Conservation (phyloP, 2,329 filamentous ascomycete genomes). For the Penicillium sp. region DNA sequence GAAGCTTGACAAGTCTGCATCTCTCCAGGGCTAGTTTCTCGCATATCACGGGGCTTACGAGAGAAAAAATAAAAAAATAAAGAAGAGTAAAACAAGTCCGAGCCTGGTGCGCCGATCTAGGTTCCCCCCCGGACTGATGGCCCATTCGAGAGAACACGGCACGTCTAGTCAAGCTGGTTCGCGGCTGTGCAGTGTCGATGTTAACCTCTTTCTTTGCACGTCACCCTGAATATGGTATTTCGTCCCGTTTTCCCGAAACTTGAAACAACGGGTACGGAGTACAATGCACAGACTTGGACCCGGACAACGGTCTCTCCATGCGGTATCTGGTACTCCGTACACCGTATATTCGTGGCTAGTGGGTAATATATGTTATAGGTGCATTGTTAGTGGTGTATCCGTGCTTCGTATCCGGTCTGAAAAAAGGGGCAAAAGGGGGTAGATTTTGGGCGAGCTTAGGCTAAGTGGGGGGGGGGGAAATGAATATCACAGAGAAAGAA, state of each 20-base stretch:
- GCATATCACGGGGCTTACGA: neutral
- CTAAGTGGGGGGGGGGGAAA: neutral
- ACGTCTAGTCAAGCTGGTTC: neutral
- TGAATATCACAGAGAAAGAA: neutral
- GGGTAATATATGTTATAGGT: neutral
- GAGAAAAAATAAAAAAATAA: neutral
- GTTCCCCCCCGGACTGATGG: conserved; percentile 8
- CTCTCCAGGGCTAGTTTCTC: neutral
- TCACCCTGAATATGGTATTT: neutral
- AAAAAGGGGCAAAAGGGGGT: conserved; percentile 17
- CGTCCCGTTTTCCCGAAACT: conserved; percentile 4
- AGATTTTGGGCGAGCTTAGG: neutral
- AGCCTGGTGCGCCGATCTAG: conserved; percentile 6
- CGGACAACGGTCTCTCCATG: neutral
- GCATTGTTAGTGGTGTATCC: conserved; percentile 4
- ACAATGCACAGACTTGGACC: neutral
- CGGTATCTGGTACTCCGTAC: neutral
- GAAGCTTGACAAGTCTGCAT: conserved; percentile 9
- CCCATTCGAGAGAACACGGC: conserved; percentile 2
- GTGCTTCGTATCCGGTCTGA: conserved; percentile 5
- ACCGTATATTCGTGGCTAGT: neutral
- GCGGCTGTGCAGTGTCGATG: neutral
- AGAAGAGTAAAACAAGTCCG: neutral
- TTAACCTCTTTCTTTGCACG: neutral
- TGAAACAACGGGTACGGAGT: neutral